Evolutionary conservation across 1,139 yeast species (phyloP), one percentile per base, ranked within the genome.

Genomic region (Lodderomyces elongisporus): DNA sequence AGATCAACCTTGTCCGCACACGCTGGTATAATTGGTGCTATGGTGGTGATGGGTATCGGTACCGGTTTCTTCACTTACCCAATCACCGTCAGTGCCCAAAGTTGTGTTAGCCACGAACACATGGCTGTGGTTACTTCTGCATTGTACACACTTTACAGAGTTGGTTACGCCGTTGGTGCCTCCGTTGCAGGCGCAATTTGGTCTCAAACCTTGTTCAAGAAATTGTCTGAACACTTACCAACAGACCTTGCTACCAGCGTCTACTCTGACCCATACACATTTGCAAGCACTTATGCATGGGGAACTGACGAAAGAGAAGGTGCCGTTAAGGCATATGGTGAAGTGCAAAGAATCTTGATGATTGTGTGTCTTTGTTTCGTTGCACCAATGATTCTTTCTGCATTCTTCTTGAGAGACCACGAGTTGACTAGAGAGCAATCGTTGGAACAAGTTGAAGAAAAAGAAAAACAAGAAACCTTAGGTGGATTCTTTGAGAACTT

Each of bases 171-270:
- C 7, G 49, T 58, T 31, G 67, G 66, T 12, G 43, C 56, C 15
- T 50, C 66, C 15, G 53, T 62, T 26, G 56, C 66, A 5, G 68
- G 66, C 36, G 69, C 68, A 14, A 51, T 63, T 17, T 63, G 70
- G 70, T 49, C 65, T 15, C 62, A 58, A 38, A 42, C 42, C 5
- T 31, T 31, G 17, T 17, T 18, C 29, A 42, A 45, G 22, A 44
- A 51, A 28, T 37, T 41, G 14, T 15, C 24, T 4, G 36, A 44
- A 16, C 39, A 53, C 22, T 40, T 59, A 43, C 46, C 46, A 32
- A 23, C 55, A 1, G 45, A 51, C 1, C 32, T 51, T 21, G 66
- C 66, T 14, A 39, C 44, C 1, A 33, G 41, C 25, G 64, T 61
- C n/a, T 62, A 56, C 42, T 40, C 42, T 15, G 40, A 48, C 14